Evolutionary conservation across 2,329 filamentous ascomycete species (phyloP).

Genomic region (Apiospora malaysiana): DNA sequence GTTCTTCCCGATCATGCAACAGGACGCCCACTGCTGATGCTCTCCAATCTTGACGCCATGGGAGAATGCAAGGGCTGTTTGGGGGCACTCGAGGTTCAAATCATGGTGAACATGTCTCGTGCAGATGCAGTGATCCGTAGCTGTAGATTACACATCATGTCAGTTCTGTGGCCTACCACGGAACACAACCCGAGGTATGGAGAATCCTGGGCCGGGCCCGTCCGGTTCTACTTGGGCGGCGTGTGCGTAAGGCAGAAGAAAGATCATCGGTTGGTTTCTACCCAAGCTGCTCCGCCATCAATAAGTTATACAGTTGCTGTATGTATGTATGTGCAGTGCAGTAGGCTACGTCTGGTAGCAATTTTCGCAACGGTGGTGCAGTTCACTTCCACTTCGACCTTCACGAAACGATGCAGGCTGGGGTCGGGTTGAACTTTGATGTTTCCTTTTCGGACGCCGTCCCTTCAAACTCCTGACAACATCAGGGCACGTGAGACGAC

Average conservation of each 20-base stretch:
- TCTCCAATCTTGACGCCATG: background rate
- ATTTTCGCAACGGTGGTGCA: background rate
- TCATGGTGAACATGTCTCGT: background rate
- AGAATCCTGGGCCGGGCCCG: background rate
- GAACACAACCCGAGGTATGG: background rate
- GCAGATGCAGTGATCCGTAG: slow-evolving; percentile 12
- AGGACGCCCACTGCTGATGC: background rate
- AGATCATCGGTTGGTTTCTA: background rate
- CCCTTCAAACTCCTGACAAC: background rate
- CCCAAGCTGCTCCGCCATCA: background rate
- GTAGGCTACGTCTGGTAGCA: background rate
- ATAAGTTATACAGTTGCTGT: background rate
- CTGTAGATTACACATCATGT: background rate
- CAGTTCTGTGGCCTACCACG: background rate
- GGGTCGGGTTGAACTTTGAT: background rate
- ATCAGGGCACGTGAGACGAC: background rate
- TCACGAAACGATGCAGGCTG: background rate
- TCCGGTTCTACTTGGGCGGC: background rate
- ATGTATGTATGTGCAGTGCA: no score
- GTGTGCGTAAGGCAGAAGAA: background rate
- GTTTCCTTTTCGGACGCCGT: background rate
- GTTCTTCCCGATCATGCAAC: background rate
- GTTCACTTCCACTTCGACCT: no score
- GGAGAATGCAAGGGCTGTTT: background rate
- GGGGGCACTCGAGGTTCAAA: background rate